Evolutionary conservation across 345 rosid species (phyloP), one percentile per base, ranked within the genome.

Genomic region (Hypericum perforatum): DNA sequence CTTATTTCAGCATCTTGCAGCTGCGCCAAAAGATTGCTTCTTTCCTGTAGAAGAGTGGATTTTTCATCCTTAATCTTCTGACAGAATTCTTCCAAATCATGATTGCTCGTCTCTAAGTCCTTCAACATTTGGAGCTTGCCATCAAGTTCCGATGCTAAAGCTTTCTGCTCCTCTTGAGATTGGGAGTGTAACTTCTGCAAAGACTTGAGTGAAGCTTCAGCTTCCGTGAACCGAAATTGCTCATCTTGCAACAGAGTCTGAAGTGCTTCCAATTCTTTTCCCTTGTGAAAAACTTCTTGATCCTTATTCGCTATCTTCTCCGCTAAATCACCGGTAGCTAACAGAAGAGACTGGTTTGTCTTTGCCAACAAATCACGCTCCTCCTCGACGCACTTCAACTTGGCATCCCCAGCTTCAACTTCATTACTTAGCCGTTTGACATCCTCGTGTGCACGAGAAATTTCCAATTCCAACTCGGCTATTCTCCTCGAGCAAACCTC

Each of bases 241-340:
- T 88, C 96, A 44, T 77, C 82, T 64, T 70, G 74, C 65, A 85
- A 53, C 37, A 46, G 52, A 62, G 29, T 22, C 54, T 67, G 63
- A 52, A 62, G 63, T 53, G 41, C 62, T 59, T 57, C 63, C 72
- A 67, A 53, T 40, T 67, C 56, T 36, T 41, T 12, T 43, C 57
- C 88, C 74, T 88, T 85, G 66, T 68, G 71, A 11, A 56, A 64
- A 55, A 91, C 86, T 60, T 87, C 78, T 60, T 70, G 68, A 69
- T 91, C 95, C 71, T 87, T 87, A 39, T 51, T 40, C 53, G 63
- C 67, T 62, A 67, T 67, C 50, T 53, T 57, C 41, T 53, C 52
- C 7, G 15, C 48, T 55, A 67, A 52, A 67, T 45, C 39, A 11
- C 62, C 67, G 8, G 72, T 63, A 51, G 62, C 72, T 51, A 54